Base-by-base conservation (phyloP, 1,139 yeast species). In the Saccharomyces hybrid region DNA sequence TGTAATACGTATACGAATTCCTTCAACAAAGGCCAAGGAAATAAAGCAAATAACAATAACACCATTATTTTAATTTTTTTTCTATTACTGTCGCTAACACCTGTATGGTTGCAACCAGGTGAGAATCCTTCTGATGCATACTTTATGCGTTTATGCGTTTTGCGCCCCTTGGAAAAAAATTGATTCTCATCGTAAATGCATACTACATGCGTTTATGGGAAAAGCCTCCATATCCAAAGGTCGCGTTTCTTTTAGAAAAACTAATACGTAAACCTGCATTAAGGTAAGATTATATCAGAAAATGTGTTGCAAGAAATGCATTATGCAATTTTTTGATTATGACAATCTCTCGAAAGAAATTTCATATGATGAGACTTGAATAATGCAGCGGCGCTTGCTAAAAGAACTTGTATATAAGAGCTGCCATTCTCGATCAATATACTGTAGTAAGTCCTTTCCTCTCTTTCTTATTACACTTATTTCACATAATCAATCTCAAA, bases 41-140 rank as follows among this genome's bases (percentile, higher is more conserved):
- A 25, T 8, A 16, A 25, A 28, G 42, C 27, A 14, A 48, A 34
- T 25, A 34, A 23, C 34, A 8, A 25, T 23, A 26, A 6, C 41
- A 29, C 25, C 44, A 28, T 34, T 48, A 3, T 29, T 28, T 14
- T n/a, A 19, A 6, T 23, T 19, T 8, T 48, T 5, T 23, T 46
- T 41, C 44, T 27, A 26, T 49, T 27, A 26, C 41, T 41, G 54
- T 46, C 56, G 27, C 56, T 48, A 44, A 46, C 42, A 27, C 50
- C 54, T 8, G 25, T n/a, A 27, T 13, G 31, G 50, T 51, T 48
- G 44, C 44, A 38, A 38, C 44, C 44, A 38, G 25, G 44, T 19
- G 25, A 11, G 44, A 38, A 38, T 38, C 44, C 23, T 19, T 38
- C 44, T 14, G 19, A 38, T 19, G 44, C 44, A 38, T 38, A 38